Evolutionary conservation across 2,329 filamentous ascomycete species (phyloP), one percentile per base, ranked within the genome.

Genomic region (Arthrinium puccinioides): DNA sequence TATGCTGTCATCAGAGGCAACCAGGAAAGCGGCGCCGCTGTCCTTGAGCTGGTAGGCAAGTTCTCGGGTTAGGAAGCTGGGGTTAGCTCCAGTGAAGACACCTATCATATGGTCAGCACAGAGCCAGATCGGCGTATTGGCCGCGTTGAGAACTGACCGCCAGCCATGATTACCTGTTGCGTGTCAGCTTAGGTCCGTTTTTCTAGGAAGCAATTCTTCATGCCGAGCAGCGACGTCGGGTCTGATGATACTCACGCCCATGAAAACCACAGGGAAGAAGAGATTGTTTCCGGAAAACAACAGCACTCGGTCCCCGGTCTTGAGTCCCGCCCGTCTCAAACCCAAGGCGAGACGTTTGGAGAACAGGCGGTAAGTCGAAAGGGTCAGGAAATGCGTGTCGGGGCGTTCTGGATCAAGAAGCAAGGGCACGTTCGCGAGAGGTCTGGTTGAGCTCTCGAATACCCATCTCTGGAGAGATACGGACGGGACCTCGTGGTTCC

Each of bases 71-170:
- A 85, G 79, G 47, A 79, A 87, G 5, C 68, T 70, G 1, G 83
- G 82, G 43, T 87, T 87, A 2, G 82, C 82, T 19, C 84, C 85
- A 0, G 80, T 84, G 62, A 90, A 90, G 37, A 90, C 65, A 2
- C 83, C 84, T 33, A 15, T 7, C 15, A 11, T 1, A 11, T 7
- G 19, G 21, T 33, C 13, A 33, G 31, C n/a, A 33, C 7, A 16
- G 24, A 5, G 3, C 20, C 31, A 11, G 24, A 13, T 16, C 5
- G n/a, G n/a, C n/a, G n/a, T n/a, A n/a, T n/a, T n/a, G n/a, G n/a
- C n/a, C n/a, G n/a, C n/a, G n/a, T n/a, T n/a, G n/a, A 24, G 16
- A 23, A 4, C 8, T 23, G 21, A 36, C 33, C 33, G 18, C 33
- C 33, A 10, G 33, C 33, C 33, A 36, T 36, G 16, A 36, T 11